These are phyloP conservation scores for Solanum lignicaule DNA, from an alignment of 257 asterid species.

Conservation along the genomic window DNA sequence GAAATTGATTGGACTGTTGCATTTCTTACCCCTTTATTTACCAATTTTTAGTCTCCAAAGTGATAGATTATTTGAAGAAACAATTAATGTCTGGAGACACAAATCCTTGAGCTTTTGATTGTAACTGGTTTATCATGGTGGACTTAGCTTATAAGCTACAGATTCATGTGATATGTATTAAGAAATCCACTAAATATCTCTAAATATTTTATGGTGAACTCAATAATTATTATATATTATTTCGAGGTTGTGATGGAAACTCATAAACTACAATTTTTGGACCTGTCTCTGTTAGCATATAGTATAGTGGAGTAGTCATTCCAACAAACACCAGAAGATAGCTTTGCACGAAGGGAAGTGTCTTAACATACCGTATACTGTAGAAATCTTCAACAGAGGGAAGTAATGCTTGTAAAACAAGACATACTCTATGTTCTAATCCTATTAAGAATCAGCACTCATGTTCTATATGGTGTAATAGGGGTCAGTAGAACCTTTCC, in stretches of 20 bases:
- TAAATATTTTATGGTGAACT: neutral
- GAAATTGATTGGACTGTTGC: neutral
- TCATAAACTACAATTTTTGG: neutral
- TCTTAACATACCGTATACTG: neutral
- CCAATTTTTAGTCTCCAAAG: neutral
- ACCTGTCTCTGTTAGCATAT: neutral
- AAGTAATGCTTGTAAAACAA: neutral
- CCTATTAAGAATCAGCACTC: neutral
- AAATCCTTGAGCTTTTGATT: neutral
- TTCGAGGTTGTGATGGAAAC: neutral
- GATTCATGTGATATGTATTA: neutral
- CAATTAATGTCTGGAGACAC: neutral
- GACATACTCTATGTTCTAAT: neutral
- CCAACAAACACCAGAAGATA: neutral
- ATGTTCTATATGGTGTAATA: conserved; percentile 14
- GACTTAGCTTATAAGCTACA: neutral
- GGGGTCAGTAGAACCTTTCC: conserved; percentile 51
- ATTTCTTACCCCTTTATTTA: neutral
- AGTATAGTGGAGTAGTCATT: neutral
- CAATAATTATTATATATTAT: too few relatives aligned
- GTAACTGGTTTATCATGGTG: neutral
- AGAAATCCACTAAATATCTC: neutral
- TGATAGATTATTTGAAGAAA: neutral
- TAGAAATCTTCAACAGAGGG: neutral
- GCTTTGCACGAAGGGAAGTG: neutral